These are phyloP conservation scores for Ascochyta koolunga DNA, from an alignment of 2,329 filamentous ascomycete genomes.

Conservation along the genomic window DNA sequence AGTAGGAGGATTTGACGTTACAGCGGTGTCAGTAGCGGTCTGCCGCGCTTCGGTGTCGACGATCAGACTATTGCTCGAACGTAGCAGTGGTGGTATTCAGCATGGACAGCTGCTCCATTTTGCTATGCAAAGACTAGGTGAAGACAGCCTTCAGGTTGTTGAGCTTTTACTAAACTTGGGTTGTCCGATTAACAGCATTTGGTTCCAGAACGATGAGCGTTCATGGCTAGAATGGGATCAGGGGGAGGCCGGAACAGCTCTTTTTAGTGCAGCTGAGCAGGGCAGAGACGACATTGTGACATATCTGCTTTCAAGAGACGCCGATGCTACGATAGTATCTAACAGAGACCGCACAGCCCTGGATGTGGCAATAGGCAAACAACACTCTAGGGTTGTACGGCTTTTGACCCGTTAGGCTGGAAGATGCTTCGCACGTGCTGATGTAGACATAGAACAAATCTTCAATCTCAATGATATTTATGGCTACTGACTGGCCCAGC, in stretches of 20 bases:
- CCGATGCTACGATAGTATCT: not conserved
- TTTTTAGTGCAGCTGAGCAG: not conserved
- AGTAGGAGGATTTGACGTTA: not conserved
- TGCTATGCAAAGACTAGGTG: not conserved
- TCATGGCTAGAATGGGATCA: not conserved
- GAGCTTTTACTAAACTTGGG: not conserved
- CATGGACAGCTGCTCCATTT: not conserved
- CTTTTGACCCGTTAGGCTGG: not conserved
- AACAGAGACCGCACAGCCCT: not conserved
- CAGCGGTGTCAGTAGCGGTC: not conserved
- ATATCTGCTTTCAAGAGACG: not conserved
- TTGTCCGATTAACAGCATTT: not conserved
- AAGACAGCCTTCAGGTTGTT: not conserved
- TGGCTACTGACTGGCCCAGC: not conserved
- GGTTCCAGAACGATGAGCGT: not conserved
- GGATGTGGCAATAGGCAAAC: not conserved
- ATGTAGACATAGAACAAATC: not conserved
- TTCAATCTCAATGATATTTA: not conserved
- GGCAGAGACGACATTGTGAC: not conserved
- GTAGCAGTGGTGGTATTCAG: not conserved
- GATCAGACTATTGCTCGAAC: not conserved
- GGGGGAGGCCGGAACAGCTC: not conserved
- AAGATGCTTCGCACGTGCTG: not conserved
- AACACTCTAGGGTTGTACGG: not conserved
- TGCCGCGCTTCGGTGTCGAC: not conserved